These are phyloP conservation scores for Boletales sp. DNA, from an alignment of 768 basidiomycete genomes.

Conservation along the genomic window DNA sequence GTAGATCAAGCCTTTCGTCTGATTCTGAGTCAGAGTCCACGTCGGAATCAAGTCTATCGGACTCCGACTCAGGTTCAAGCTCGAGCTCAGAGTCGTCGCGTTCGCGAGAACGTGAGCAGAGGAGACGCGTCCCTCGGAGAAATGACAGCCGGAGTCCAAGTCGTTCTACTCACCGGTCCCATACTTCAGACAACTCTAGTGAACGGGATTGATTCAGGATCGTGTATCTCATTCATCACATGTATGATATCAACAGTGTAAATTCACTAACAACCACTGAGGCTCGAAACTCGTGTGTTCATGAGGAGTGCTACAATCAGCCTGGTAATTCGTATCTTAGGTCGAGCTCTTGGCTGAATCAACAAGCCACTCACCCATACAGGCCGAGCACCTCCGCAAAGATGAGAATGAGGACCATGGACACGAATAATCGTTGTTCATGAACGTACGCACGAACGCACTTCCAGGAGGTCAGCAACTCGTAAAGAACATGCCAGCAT, in stretches of 20 bases:
- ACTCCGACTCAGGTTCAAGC: conserved; percentile 36
- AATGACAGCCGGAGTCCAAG: conserved; percentile 19
- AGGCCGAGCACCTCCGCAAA: conserved; percentile 89
- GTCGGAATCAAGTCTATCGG: conserved; percentile 46
- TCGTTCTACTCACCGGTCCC: conserved; percentile 21
- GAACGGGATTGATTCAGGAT: conserved; percentile 12
- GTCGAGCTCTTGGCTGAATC: not conserved
- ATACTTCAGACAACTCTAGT: conserved; percentile 12
- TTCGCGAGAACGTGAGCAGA: conserved; percentile 39
- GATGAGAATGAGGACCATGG: conserved; percentile 95
- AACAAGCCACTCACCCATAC: conserved; percentile 57
- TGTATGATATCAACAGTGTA: conserved; percentile 9
- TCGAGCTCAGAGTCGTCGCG: conserved; percentile 47
- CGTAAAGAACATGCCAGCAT: not conserved
- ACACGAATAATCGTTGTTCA: conserved; percentile 87
- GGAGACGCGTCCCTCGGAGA: conserved; percentile 36
- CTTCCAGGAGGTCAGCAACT: conserved; percentile 35
- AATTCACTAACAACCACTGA: conserved; percentile 22
- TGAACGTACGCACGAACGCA: conserved; percentile 90
- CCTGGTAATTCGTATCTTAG: conserved; percentile 30
- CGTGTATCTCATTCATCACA: conserved; percentile 7
- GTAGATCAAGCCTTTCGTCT: conserved; percentile 33
- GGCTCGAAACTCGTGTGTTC: conserved; percentile 69
- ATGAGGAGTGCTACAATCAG: conserved; percentile 89
- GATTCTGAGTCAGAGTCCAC: conserved; percentile 24